Base-by-base conservation (phyloP, 108 stramenopile genomes). In the Cyclotella kingstonii region DNA sequence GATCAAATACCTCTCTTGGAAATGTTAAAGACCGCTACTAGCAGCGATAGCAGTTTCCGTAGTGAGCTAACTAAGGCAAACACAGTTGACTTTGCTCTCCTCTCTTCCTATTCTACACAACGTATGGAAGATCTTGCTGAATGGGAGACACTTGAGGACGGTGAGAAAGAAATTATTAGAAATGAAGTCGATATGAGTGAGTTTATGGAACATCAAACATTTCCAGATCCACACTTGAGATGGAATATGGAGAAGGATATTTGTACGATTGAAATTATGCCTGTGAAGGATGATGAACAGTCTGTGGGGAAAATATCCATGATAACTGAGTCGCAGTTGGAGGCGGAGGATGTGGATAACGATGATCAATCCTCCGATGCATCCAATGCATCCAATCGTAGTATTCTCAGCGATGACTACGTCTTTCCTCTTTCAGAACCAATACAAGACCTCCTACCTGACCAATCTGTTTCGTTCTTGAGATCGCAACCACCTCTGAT, bases 401-500 rank as follows among this genome's bases (percentile, higher is more conserved):
- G 77, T 60, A 46, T 68, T 5, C 78, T 84, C 27, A 92, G 90
- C 56, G 90, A 92, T 56, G 81, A 87, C 52, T 92, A 92, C 51
- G 76, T 69, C 1, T 89, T 86, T 70, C 65, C 81, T 2, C 45
- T 76, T 6, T 54, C 54, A 28, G 64, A 70, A 31, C 47, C 76
- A 21, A 66, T 59, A 14, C 57, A 34, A 25, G 63, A 64, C 19
- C 64, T 53, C 56, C 36, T 51, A 5, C 61, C 49, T 21, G 26
- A 22, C 25, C 22, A 23, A 27, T 19, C 34, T 49, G 19, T 41
- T 40, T 34, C 54, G n/a, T n/a, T n/a, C 33, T 50, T 41, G 40
- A 66, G 49, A 38, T 58, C 76, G 10, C 18, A 55, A 6, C 81
- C 87, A 47, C 91, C 91, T 27, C 55, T 54, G 1, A 82, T 93